phyloP scores from a whole-genome alignment of 2,329 filamentous ascomycete genomes.

The Aspergillus sclerotialis region DNA sequence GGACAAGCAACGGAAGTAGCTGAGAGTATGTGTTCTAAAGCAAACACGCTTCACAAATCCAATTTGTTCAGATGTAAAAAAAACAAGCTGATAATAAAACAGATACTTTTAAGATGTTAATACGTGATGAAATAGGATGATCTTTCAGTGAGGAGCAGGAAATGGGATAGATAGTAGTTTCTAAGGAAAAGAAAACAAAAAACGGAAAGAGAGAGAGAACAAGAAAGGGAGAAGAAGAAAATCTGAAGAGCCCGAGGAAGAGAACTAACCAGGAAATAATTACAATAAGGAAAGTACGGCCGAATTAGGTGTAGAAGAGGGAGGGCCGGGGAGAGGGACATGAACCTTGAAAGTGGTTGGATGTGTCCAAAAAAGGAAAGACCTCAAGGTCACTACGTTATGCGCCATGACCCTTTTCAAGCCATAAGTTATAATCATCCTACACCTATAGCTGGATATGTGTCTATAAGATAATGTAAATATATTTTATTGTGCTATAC shows the following conservation, averaged over 20 bases:
- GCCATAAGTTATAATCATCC: too few species aligned
- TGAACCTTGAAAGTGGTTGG: too few species aligned
- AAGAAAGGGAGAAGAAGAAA: constrained; percentile 4
- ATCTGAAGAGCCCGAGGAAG: constrained; percentile 7
- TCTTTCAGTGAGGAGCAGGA: constrained; percentile 5
- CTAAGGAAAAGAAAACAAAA: constrained; percentile 12
- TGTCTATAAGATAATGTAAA: too few species aligned
- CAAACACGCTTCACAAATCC: constrained; percentile 12
- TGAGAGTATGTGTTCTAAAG: constrained; percentile 5
- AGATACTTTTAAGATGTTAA: constrained; percentile 16
- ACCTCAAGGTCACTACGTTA: too few species aligned
- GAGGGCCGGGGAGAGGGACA: too few species aligned
- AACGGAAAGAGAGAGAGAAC: constrained; percentile 15
- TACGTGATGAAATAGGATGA: constrained; percentile 11
- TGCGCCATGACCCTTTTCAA: too few species aligned
- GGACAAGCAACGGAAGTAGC: constrained; percentile 8
- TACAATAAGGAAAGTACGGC: too few species aligned
- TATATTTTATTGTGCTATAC: too few species aligned
- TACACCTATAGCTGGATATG: too few species aligned
- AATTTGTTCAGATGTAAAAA: constrained; percentile 19
- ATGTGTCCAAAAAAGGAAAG: too few species aligned
- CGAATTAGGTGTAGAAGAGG: too few species aligned
- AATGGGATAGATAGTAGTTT: constrained; percentile 16
- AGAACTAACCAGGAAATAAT: background rate
- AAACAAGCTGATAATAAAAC: constrained; percentile 10